Evolutionary conservation across 495 filamentous ascomycete genomes (phyloP).

Genomic region (Annulohypoxylon maeteangense): DNA sequence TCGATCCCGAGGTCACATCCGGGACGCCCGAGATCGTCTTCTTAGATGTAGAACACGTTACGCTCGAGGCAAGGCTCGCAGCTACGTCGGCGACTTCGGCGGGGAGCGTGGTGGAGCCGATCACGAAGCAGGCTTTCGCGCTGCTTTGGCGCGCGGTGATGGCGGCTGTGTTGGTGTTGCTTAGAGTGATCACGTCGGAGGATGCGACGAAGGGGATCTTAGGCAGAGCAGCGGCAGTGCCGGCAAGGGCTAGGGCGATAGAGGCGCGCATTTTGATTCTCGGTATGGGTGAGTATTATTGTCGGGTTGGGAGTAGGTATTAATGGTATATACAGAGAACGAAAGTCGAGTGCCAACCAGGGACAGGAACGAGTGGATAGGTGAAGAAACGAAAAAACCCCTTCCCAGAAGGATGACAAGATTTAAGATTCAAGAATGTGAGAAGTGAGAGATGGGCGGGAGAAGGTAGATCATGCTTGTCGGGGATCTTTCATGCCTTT

Average conservation of each 20-base stretch:
- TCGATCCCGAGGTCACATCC: conserved; percentile 55
- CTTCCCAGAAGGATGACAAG: conserved; percentile 37
- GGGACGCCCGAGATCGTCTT: conserved; percentile 55
- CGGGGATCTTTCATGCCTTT: conserved; percentile 32
- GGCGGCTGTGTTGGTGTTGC: background rate
- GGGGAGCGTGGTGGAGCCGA: conserved; percentile 55
- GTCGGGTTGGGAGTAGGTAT: background rate
- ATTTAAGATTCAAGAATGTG: conserved; percentile 5
- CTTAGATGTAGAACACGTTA: conserved; percentile 52
- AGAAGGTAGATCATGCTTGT: conserved; percentile 39
- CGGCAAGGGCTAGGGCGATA: conserved; percentile 28
- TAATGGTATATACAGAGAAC: conserved; percentile 17
- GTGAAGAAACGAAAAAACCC: conserved; percentile 30
- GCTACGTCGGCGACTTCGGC: conserved; percentile 48
- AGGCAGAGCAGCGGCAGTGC: conserved; percentile 32
- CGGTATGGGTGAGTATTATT: conserved; percentile 4
- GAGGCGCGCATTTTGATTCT: conserved; percentile 37
- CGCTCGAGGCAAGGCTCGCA: conserved; percentile 42
- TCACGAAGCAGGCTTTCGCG: conserved; percentile 55
- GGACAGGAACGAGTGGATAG: conserved; percentile 31
- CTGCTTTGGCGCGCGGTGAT: conserved; percentile 23
- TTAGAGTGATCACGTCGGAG: conserved; percentile 15
- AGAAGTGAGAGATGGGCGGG: conserved; percentile 28
- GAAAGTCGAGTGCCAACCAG: conserved; percentile 28
- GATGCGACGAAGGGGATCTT: conserved; percentile 38